phyloP scores from a whole-genome alignment of 2,329 filamentous ascomycete genomes.

The Tolypocladium cylindrosporum region DNA sequence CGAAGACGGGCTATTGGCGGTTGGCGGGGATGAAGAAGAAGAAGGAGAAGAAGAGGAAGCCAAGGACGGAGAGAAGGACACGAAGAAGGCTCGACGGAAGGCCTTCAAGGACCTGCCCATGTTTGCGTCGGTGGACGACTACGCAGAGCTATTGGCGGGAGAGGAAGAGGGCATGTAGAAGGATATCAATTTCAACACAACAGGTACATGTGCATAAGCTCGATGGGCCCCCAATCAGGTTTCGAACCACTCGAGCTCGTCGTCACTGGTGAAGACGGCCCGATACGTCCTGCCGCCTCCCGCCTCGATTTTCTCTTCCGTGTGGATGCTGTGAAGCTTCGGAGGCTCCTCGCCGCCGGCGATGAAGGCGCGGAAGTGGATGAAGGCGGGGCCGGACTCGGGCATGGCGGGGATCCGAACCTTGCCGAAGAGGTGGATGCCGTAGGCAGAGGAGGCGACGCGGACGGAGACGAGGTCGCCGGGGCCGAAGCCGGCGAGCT shows the following conservation, averaged over 20 bases:
- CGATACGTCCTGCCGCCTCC: conserved; percentile 46
- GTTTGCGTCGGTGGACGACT: conserved; percentile 91
- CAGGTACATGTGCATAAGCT: not conserved
- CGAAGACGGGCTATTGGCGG: conserved; percentile 29
- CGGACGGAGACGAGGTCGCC: not conserved
- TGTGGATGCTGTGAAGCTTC: conserved; percentile 52
- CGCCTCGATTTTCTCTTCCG: conserved; percentile 79
- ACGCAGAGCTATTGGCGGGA: conserved; percentile 70
- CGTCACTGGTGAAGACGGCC: not conserved
- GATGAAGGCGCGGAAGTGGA: conserved; percentile 70
- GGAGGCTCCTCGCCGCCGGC: conserved; percentile 46
- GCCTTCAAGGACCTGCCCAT: conserved; percentile 83
- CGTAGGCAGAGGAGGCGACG: not conserved
- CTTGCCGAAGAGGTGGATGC: not conserved
- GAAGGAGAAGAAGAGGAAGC: conserved; percentile 37
- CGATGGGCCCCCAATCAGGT: not conserved
- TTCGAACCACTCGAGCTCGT: not conserved
- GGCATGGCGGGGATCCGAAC: not conserved
- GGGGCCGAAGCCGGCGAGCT: not conserved
- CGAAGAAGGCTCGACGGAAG: conserved; percentile 54
- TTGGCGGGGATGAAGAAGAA: conserved; percentile 24
- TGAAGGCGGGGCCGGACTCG: conserved; percentile 51
- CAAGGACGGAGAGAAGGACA: conserved; percentile 47
- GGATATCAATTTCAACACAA: not conserved
- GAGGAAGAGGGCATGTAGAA: conserved; percentile 47